Evolutionary conservation across 805 yeast species (phyloP).

Genomic region (Metschnikowia chrysomelidarum): DNA sequence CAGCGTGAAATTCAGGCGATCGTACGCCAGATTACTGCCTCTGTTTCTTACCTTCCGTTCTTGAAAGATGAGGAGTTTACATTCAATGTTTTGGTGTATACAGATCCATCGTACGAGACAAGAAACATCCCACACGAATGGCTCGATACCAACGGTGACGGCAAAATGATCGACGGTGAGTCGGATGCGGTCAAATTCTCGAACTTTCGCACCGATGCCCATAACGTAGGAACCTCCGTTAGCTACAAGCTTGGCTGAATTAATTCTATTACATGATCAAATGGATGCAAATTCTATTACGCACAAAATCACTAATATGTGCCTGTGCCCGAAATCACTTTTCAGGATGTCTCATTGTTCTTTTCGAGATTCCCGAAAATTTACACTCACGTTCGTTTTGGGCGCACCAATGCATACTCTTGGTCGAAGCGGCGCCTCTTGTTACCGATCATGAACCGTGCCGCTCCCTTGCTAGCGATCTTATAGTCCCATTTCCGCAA

Average conservation of each 20-base stretch:
- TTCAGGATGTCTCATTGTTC: constrained; percentile 1
- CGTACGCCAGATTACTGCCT: constrained; percentile 84
- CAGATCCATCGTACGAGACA: constrained; percentile 51
- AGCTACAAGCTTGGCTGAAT: constrained; percentile 44
- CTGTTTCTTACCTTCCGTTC: constrained; percentile 81
- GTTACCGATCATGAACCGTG: constrained; percentile 52
- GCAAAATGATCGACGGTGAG: constrained; percentile 49
- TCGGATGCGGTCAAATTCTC: constrained; percentile 70
- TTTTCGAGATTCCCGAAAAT: too few relatives aligned
- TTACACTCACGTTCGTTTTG: too few relatives aligned
- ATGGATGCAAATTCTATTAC: too few relatives aligned
- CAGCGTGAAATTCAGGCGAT: constrained; percentile 81
- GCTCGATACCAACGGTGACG: constrained; percentile 67
- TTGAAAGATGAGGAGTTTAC: constrained; percentile 58
- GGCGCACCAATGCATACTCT: constrained; percentile 28
- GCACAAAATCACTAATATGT: too few relatives aligned
- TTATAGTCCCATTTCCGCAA: constrained; percentile 45
- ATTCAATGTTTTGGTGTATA: constrained; percentile 80
- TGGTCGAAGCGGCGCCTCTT: constrained; percentile 45
- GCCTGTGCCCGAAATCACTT: too few relatives aligned
- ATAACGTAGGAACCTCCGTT: constrained; percentile 71
- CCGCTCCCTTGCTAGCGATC: constrained; percentile 38
- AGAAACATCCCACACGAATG: constrained; percentile 76
- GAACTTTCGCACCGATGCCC: constrained; percentile 64
- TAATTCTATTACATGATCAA: too few relatives aligned